These are phyloP conservation scores for Cicer bijugum DNA, from an alignment of 306 rosid species.

Conservation along the genomic window DNA sequence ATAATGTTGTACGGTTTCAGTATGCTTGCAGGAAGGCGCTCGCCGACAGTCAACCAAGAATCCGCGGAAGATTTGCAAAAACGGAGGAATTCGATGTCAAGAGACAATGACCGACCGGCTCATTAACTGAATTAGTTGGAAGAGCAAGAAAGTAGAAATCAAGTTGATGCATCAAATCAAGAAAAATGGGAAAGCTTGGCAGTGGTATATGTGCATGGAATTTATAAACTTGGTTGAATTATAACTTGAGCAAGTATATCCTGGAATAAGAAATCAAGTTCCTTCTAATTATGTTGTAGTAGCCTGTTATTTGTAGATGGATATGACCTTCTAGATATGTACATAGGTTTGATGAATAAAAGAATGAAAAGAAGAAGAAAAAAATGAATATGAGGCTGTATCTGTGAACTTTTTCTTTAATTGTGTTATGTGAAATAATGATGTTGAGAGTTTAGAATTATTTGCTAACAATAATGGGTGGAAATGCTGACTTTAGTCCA, in stretches of 20 bases:
- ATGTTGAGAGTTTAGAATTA: constrained; percentile 18
- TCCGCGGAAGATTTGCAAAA: constrained; percentile 97
- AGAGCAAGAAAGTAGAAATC: constrained; percentile 47
- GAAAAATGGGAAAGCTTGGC: constrained; percentile 42
- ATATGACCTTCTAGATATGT: constrained; percentile 55
- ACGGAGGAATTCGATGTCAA: constrained; percentile 65
- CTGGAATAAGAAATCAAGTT: constrained; percentile 50
- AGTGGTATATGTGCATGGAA: constrained; percentile 36
- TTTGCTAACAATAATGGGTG: background rate
- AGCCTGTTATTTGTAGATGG: constrained; percentile 48
- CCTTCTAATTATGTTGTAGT: constrained; percentile 44
- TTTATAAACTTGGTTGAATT: constrained; percentile 33
- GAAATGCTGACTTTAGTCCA: background rate
- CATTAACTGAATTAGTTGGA: constrained; percentile 37
- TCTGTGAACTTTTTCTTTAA: constrained; percentile 23
- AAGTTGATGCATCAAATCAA: constrained; percentile 47
- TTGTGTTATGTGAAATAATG: constrained; percentile 6
- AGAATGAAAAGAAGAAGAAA: constrained; percentile 13
- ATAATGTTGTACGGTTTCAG: constrained; percentile 49
- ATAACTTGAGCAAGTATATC: constrained; percentile 34
- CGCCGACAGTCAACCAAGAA: constrained; percentile 96
- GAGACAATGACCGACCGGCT: constrained; percentile 53
- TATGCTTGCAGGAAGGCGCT: constrained; percentile 99
- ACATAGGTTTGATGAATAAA: constrained; percentile 72
- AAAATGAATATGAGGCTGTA: constrained; percentile 34